These are phyloP conservation scores for Sphaerulina vaccinii DNA, from an alignment of 2,329 filamentous ascomycete genomes.

Conservation along the genomic window DNA sequence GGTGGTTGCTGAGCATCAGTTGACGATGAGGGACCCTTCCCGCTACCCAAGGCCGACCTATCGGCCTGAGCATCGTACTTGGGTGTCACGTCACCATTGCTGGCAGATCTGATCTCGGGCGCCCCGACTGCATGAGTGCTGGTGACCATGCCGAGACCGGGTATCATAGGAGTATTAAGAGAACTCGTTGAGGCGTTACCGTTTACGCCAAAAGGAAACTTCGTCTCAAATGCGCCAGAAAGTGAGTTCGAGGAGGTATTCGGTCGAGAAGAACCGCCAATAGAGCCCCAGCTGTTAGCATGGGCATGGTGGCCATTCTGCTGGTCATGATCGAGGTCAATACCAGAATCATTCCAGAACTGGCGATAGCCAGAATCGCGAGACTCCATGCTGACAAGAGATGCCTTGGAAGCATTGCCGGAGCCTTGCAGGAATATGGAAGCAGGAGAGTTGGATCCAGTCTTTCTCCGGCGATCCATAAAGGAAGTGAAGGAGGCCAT, in stretches of 20 bases:
- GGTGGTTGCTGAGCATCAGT: constrained; percentile 24
- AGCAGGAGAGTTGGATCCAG: constrained; percentile 72
- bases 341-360: constrained; percentile 96
- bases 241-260: constrained; percentile 63
- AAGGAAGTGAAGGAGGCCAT: constrained; percentile 96
- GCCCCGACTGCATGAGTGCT: constrained; percentile 19
- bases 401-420: constrained; percentile 91
- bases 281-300: constrained; percentile 46
- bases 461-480: constrained; percentile 89
- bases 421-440: constrained; percentile 82
- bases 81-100: constrained; percentile 38
- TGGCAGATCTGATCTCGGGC: constrained; percentile 17
- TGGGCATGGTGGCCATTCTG: constrained; percentile 39
- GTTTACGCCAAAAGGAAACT: constrained; percentile 60
- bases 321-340: constrained; percentile 86
- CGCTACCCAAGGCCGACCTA: constrained; percentile 19
- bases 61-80: constrained; percentile 33
- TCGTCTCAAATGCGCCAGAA: constrained; percentile 61
- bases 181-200: constrained; percentile 41
- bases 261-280: constrained; percentile 58
- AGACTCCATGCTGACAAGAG: constrained; percentile 92
- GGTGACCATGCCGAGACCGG: constrained; percentile 38
- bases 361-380: constrained; percentile 93
- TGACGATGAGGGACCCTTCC: constrained; percentile 25
- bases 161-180: constrained; percentile 40